Percentiles rank a stretch among this genome's conserved stretches.
Evolutionary conservation across 768 basidiomycete species (phyloP).

Genomic region (Podaxis sp.): DNA sequence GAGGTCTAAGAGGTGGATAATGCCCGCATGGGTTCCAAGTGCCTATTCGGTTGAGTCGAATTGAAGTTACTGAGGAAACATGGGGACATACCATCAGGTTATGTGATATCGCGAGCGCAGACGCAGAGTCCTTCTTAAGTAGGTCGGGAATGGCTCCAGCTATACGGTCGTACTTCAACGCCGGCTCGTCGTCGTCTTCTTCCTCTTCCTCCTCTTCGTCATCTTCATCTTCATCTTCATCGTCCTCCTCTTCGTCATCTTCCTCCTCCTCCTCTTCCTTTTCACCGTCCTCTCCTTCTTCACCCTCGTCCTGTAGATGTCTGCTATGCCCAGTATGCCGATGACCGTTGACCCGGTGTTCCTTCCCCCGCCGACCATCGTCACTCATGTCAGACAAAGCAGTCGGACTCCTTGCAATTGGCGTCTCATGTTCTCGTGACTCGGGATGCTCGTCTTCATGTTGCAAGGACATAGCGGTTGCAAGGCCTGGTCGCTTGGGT

Average conservation of each 20-base stretch:
- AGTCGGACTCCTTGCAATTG: slow-evolving; percentile 19
- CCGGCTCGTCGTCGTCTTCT: slow-evolving; percentile 87
- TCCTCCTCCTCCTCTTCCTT: slow-evolving; percentile 28
- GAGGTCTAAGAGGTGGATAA: slow-evolving; percentile 82
- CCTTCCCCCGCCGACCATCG: slow-evolving; percentile 6
- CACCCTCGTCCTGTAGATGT: not conserved
- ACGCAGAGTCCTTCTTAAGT: slow-evolving; percentile 87
- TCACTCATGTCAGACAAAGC: slow-evolving; percentile 12
- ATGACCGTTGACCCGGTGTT: not conserved
- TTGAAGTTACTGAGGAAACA: not conserved
- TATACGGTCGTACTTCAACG: slow-evolving; percentile 88
- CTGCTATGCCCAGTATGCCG: not conserved
- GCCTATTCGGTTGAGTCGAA: slow-evolving; percentile 47
- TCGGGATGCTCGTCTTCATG: slow-evolving; percentile 11
- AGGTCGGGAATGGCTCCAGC: slow-evolving; percentile 71
- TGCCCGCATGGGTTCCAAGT: slow-evolving; percentile 90
- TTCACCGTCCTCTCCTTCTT: slow-evolving; percentile 21
- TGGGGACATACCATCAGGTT: slow-evolving; percentile 58
- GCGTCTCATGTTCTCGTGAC: not conserved
- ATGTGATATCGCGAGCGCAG: slow-evolving; percentile 73
- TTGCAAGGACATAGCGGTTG: slow-evolving; percentile 8
- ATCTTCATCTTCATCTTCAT: slow-evolving; percentile 43
- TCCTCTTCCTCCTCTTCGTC: slow-evolving; percentile 59
- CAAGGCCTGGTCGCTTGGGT: not conserved
- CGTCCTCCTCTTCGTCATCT: slow-evolving; percentile 24